Conservation (phyloP, 441 rosid genomes). For the Rhodomyrtus psidioides region DNA sequence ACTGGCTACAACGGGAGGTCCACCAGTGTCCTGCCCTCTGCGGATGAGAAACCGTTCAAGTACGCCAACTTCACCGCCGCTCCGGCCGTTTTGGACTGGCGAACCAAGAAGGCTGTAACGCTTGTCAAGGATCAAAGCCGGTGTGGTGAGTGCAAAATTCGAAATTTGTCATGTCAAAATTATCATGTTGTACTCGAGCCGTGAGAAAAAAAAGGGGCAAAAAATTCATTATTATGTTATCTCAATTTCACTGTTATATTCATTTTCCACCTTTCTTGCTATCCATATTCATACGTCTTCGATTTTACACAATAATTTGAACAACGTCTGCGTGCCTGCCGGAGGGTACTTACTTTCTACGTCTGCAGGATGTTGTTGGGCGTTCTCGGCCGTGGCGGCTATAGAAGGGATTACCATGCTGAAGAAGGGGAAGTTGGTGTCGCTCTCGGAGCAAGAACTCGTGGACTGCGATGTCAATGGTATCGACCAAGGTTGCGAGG, state of each 20-base stretch:
- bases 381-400: conserved; percentile 13
- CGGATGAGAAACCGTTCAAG: not conserved
- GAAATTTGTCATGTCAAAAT: not conserved
- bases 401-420: conserved; percentile 7
- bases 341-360: not conserved
- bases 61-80: conserved; percentile 1
- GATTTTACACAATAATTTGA: not conserved
- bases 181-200: not conserved
- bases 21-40: not conserved
- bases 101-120: conserved; percentile 1
- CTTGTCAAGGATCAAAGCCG: conserved; percentile 5
- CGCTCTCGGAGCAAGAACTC: conserved; percentile 8
- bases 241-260: not conserved
- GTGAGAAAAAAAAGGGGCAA: not conserved
- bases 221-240: not conserved
- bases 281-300: not conserved
- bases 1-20: not conserved
- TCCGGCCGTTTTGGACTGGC: conserved; percentile 6
- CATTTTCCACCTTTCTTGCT: not conserved
- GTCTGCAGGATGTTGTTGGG: conserved; percentile 11
- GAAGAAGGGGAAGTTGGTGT: not conserved
- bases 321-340: not conserved
- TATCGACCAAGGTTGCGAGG: conserved; percentile 1
- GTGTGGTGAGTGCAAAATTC: not conserved
- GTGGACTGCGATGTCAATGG: conserved; percentile 5